Evolutionary conservation across 2,329 filamentous ascomycete genomes (phyloP), one percentile per base, ranked within the genome.

Genomic region (Fusarium penzigii): DNA sequence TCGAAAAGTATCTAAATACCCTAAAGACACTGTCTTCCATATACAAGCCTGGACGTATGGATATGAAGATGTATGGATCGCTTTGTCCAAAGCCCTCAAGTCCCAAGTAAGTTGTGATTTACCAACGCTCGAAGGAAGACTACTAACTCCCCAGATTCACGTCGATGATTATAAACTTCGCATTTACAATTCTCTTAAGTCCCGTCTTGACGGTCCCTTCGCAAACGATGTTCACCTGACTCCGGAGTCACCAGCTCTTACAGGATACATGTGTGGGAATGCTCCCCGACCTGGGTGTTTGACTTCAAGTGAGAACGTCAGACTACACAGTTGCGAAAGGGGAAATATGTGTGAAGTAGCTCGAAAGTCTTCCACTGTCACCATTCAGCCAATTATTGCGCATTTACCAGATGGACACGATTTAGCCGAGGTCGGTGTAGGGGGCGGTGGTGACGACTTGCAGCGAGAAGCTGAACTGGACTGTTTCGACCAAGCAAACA

Each of bases 21-120:
- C 92, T 0, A 56, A 75, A 2, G 83, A 90, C 39, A 96, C 91
- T 0, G 69, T 88, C 1, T 97, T 96, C 64, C 89, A 96, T 68
- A 80, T 97, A 42, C 84, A 92, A 51, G 84, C 91, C 1, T 96
- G 92, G 92, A 97, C 93, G 0, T 94, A 94, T 66, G 80, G 79
- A 1, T 96, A 97, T 57, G 92, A 97, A 68, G 89, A 96, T 47
- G 91, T 96, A 0, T 97, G 92, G 92, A 76, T 92, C 52, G 88
- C 90, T 0, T 72, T 97, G 1, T 86, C 91, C 0, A 81, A 85
- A 17, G 83, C 85, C 11, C 74, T 97, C 1, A 72, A 82, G 6
- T 87, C 86, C 3, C 80, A 78, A 65, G 86, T 87, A 70, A 51
- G 65, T 41, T 12, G 9, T 7, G 2, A 1, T 17, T 7, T n/a